Evolutionary conservation across 2,329 filamentous ascomycete genomes (phyloP).

Genomic region (Trichoderma simmonsii): DNA sequence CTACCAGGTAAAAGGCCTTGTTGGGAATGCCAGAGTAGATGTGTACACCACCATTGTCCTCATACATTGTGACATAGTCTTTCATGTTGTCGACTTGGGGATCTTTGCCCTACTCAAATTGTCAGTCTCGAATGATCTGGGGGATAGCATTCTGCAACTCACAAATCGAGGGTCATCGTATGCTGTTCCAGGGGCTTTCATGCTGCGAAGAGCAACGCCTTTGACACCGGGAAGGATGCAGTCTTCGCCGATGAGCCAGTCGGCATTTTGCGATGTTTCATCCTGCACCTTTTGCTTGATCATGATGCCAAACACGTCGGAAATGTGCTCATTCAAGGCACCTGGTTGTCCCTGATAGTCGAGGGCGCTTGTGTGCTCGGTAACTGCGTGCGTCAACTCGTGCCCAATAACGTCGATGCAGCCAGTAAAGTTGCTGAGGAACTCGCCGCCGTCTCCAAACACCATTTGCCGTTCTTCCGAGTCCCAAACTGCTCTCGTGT

Average conservation of each 20-base stretch:
- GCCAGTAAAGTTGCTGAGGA: constrained; percentile 50
- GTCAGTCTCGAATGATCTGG: not conserved
- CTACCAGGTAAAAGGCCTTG: constrained; percentile 51
- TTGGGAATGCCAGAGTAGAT: constrained; percentile 57
- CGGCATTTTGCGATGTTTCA: constrained; percentile 43
- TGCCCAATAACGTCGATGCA: constrained; percentile 56
- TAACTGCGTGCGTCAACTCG: constrained; percentile 55
- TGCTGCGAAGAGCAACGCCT: constrained; percentile 50
- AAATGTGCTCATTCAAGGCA: constrained; percentile 55
- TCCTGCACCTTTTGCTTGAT: constrained; percentile 51
- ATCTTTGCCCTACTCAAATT: constrained; percentile 44
- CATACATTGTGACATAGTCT: constrained; percentile 37
- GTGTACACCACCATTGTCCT: constrained; percentile 55
- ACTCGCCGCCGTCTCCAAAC: constrained; percentile 53
- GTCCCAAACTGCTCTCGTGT: constrained; percentile 44
- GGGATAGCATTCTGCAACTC: constrained; percentile 24
- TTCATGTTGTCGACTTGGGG: constrained; percentile 49
- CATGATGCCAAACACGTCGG: constrained; percentile 57
- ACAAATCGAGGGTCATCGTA: constrained; percentile 51
- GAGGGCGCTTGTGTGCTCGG: constrained; percentile 48
- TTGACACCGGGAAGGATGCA: constrained; percentile 50
- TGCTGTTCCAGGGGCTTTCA: constrained; percentile 53
- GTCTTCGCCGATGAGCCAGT: constrained; percentile 55
- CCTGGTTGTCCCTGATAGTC: constrained; percentile 51
- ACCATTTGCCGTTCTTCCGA: constrained; percentile 49